Evolutionary conservation across 352 stramenopile species (phyloP).

Genomic region (Pythium dissimile): DNA sequence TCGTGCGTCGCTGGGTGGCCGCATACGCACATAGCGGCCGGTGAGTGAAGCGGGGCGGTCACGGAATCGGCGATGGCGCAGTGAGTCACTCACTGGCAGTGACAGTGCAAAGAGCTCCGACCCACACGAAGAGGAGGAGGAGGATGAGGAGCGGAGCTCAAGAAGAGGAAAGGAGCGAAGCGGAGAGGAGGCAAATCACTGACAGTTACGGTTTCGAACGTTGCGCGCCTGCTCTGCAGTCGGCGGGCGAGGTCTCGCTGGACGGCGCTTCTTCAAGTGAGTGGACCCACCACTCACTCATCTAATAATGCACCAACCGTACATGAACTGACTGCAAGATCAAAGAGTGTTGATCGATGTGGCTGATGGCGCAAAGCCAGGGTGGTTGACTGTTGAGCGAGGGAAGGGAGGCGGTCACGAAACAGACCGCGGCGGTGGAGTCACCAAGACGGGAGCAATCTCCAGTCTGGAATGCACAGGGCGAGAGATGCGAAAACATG

Average conservation of each 20-base stretch:
- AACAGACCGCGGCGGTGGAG: too few relatives aligned
- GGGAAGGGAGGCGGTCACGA: too few relatives aligned
- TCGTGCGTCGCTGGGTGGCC: conserved; percentile 21
- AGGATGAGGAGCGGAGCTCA: conserved; percentile 1
- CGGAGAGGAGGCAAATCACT: not conserved
- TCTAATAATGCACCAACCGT: conserved; percentile 2
- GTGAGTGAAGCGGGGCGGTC: not conserved
- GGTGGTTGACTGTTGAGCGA: too few relatives aligned
- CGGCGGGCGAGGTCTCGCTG: conserved; percentile 13
- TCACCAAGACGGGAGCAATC: too few relatives aligned
- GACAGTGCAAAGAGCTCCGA: not conserved
- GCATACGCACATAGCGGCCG: conserved; percentile 24
- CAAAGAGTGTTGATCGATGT: conserved; percentile 8
- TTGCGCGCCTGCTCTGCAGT: not conserved
- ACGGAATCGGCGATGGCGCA: not conserved
- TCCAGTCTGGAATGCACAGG: too few relatives aligned
- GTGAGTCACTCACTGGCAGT: not conserved
- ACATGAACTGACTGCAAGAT: conserved; percentile 20
- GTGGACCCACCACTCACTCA: conserved; percentile 18
- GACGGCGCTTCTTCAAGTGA: conserved; percentile 25
- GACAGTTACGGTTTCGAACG: conserved; percentile 10
- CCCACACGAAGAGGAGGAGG: not conserved
- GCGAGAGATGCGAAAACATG: too few relatives aligned
- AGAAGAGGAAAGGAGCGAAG: not conserved
- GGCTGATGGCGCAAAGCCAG: not conserved